Conservation (phyloP, 164 flowering plant genomes). For the Vitis rotundifolia region DNA sequence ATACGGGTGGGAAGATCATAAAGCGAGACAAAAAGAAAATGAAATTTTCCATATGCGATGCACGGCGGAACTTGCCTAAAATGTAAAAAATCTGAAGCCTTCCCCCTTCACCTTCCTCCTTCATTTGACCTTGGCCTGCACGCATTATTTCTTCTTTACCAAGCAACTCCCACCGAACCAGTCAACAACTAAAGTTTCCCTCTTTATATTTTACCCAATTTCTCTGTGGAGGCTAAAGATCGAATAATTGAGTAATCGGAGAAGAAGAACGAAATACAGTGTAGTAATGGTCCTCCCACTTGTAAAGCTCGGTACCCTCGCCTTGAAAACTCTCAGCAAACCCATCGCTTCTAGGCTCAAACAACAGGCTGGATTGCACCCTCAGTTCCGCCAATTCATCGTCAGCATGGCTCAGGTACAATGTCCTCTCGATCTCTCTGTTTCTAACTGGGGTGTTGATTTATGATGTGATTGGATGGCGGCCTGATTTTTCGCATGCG, state of each 20-base stretch:
- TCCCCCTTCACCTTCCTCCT: too few relatives aligned
- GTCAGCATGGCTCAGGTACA: conserved; percentile 74
- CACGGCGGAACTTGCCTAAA: too few relatives aligned
- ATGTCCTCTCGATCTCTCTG: too few relatives aligned
- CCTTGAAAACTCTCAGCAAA: conserved; percentile 70
- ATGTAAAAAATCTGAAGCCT: too few relatives aligned
- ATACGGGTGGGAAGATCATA: too few relatives aligned
- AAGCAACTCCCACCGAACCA: conserved; percentile 8
- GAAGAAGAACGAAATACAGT: not conserved
- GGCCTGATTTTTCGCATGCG: too few relatives aligned
- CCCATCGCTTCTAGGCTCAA: conserved; percentile 74
- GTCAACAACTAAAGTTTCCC: not conserved
- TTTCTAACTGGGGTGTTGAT: too few relatives aligned
- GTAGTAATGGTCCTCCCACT: conserved; percentile 67
- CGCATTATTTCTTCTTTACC: conserved; percentile 9
- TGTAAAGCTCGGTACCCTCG: conserved; percentile 79
- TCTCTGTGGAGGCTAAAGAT: conserved; percentile 3
- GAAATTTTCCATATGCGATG: too few relatives aligned
- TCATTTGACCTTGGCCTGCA: too few relatives aligned
- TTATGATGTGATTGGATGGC: too few relatives aligned
- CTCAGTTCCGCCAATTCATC: conserved; percentile 68
- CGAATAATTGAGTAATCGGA: not conserved
- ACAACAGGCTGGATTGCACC: conserved; percentile 63
- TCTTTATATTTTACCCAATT: not conserved
- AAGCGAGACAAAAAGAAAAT: too few relatives aligned